These are phyloP conservation scores for Fusarium setosum DNA, from an alignment of 2,329 filamentous ascomycete species.

Conservation along the genomic window DNA sequence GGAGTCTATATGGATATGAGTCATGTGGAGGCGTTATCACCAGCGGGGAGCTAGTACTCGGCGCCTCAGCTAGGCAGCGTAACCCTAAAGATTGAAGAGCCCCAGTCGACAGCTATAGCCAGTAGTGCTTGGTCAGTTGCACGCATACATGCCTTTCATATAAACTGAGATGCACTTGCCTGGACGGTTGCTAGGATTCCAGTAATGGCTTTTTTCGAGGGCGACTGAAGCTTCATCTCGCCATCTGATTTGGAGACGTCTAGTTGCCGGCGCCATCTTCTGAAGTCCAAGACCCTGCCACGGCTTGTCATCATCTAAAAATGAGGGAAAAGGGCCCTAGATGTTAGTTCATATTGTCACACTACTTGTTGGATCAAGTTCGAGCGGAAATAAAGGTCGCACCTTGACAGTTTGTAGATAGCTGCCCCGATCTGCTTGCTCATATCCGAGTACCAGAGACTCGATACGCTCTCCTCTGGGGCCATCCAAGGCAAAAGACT, in stretches of 20 bases:
- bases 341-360: background rate
- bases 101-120: background rate
- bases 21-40: too few species aligned
- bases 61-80: background rate
- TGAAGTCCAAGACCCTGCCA: background rate
- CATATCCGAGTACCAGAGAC: background rate
- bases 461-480: constrained; percentile 12
- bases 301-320: constrained; percentile 1
- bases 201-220: background rate
- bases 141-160: rapidly evolving
- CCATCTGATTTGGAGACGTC: too few species aligned
- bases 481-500: constrained; percentile 6
- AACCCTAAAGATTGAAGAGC: background rate
- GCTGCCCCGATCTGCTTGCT: rapidly evolving
- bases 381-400: too few species aligned
- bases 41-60: background rate
- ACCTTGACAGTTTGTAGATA: background rate
- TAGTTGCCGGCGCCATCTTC: background rate
- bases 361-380: too few species aligned
- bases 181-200: background rate
- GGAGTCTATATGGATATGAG: too few species aligned
- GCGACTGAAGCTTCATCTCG: background rate
- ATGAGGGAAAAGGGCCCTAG: too few species aligned
- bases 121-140: background rate
- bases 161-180: background rate